Percentiles rank a stretch among this genome's conserved stretches.
These are phyloP conservation scores for Sporothrix inflata DNA, from an alignment of 2,329 filamentous ascomycete species.

Conservation along the genomic window DNA sequence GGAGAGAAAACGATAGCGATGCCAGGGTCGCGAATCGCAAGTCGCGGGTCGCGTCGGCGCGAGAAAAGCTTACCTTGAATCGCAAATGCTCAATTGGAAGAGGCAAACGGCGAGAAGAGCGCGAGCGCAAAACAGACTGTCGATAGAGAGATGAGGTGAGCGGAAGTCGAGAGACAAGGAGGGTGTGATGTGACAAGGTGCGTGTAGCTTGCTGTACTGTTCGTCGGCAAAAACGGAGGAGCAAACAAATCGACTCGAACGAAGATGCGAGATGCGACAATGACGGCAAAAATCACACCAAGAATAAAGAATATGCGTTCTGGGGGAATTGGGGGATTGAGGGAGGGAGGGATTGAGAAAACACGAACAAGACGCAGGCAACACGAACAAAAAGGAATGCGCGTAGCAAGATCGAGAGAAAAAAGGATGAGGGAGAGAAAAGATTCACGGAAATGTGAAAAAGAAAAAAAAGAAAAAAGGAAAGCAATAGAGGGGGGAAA, in stretches of 20 bases:
- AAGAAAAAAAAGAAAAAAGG: conserved; percentile 23
- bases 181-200: background rate
- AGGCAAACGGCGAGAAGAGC: background rate
- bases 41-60: conserved; percentile 4
- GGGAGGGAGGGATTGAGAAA: conserved; percentile 16
- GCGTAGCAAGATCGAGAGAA: conserved; percentile 19
- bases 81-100: conserved; percentile 10
- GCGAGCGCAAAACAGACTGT: conserved; percentile 9
- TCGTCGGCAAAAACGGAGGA: conserved; percentile 18
- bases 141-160: conserved; percentile 13
- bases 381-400: conserved; percentile 27
- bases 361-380: conserved; percentile 26
- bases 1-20: background rate
- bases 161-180: background rate
- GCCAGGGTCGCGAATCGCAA: background rate
- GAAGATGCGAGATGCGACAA: conserved; percentile 27
- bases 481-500: conserved; percentile 26
- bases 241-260: conserved; percentile 22
- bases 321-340: background rate
- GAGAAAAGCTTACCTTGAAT: conserved; percentile 9
- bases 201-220: background rate
- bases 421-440: conserved; percentile 6
- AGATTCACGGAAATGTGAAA: conserved; percentile 19
- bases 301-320: conserved; percentile 24
- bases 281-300: conserved; percentile 21